Base-by-base conservation (phyloP, 345 rosid species). In the Moricandia arvensis region DNA sequence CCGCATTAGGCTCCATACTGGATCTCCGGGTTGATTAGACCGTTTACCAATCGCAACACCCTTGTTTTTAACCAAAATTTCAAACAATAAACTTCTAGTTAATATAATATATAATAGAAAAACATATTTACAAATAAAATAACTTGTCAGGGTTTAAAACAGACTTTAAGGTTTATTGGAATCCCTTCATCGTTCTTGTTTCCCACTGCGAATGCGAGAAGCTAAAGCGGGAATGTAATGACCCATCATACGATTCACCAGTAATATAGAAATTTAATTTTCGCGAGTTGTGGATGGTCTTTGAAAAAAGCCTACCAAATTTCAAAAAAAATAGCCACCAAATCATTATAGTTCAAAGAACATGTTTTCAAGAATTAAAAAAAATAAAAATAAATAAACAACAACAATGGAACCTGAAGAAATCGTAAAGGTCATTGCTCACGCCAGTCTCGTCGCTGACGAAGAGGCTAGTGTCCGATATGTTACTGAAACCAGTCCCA, bases 191-290 rank as follows among this genome's bases (percentile, higher is more conserved):
- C 88, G 6, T 83, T 88, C 59, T 84, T 93, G 89, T 96, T 93
- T 68, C 91, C 91, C 99, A 55, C 68, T 47, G 47, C 85, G 82
- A 75, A 96, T 79, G 24, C 97, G 79, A 33, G 87, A 63, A 54
- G 97, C 97, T 3, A 69, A 55, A 2, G 96, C 92, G 0, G 99
- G 99, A 53, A 94, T 77, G 70, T 91, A 92, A 57, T 94, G 96
- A 38, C 98, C 98, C 98, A 30, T 97, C 98, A 2, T 91, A 91
- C 0, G 98, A 96, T 81, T 96, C 98, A 61, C 99, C 99, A 2
- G 94, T 89, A 4, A 96, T 87, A 77, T 68, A 93, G 74, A 96
- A 96, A 65, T 93, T 93, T 91, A 43, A 91, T 93, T 37, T 80
- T 85, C 2, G 41, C 83, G 5, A 79, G 80, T 75, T 85, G 63